These are phyloP conservation scores for Hortiboletus rubellus DNA, from an alignment of 1,284 basidiomycete species.

Conservation along the genomic window DNA sequence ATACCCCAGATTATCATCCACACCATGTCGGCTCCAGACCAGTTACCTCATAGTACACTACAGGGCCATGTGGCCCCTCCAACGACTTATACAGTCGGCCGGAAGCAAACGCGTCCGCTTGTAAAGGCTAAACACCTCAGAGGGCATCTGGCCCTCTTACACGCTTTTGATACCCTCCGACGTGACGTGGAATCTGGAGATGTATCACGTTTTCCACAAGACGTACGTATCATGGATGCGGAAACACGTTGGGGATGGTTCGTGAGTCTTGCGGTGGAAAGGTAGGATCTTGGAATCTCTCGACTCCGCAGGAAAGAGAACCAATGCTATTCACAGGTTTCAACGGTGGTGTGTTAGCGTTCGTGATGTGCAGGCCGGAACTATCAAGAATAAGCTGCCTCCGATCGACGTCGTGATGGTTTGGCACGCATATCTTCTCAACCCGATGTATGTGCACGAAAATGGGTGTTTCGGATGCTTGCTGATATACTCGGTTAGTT, in stretches of 20 bases:
- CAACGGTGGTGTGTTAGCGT: conserved; percentile 19
- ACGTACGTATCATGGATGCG: neutral
- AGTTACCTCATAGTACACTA: neutral
- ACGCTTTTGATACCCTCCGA: conserved; percentile 11
- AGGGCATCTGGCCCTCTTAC: conserved; percentile 16
- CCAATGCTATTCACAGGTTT: conserved; percentile 6
- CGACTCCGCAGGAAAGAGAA: neutral
- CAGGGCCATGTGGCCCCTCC: neutral
- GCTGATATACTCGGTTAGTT: conserved; percentile 18
- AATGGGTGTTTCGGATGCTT: neutral
- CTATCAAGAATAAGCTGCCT: neutral
- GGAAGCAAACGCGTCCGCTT: conserved; percentile 2
- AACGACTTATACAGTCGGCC: conserved; percentile 3
- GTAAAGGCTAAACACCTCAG: conserved; percentile 8
- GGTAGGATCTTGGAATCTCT: conserved; percentile 11
- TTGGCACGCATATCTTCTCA: conserved; percentile 49
- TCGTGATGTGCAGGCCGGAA: neutral
- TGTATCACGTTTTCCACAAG: conserved; percentile 2
- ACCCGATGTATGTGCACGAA: conserved; percentile 33
- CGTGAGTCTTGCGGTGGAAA: conserved; percentile 31
- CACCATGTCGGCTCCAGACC: neutral
- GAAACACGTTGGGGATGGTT: conserved; percentile 32
- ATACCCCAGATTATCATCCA: too few relatives aligned
- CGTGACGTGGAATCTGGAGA: conserved; percentile 6
- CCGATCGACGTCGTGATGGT: conserved; percentile 45